Base-by-base conservation (phyloP, 2,329 filamentous ascomycete genomes). In the Pseudocercospora crystallina region DNA sequence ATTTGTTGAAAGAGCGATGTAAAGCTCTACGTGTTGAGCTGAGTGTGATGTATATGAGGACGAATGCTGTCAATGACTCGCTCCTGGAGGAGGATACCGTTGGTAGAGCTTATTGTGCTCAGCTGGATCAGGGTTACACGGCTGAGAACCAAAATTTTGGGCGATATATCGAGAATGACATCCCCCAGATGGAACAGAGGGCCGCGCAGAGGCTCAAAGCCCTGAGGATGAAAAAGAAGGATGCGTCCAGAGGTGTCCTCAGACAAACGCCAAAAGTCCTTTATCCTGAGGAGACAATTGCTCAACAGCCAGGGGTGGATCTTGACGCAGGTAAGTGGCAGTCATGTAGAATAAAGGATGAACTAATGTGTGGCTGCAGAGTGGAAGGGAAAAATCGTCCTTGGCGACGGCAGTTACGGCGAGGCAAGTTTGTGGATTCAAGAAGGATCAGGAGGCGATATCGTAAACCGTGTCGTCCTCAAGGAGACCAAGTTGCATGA, bases 381-480 rank as follows among this genome's bases (percentile, higher is more conserved):
- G 11, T 43, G 40, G 40, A 29, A 43, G 9, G 40, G 40, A 12
- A 4, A 5, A 14, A 8, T 43, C 13, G n/a, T 5, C 3, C 13
- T 43, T 3, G 40, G 40, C 26, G 17, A 11, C 4, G 40, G 40
- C 11, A 33, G 26, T 11, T 43, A 33, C 40, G 40, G 40, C 2
- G 8, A 8, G 15, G 40, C 40, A 15, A 14, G 34, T 10, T 17
- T 43, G 12, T 43, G 40, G 40, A 8, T 43, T 4, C 14, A 30
- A 33, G 34, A 29, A 15, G 8, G 34, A 12, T 5, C 29, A 13
- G 9, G 15, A 5, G 44, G 49, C 12, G 33, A 20, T 5, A 43
- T 52, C 10, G 31, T 34, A 8, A 40, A 52, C 38, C 44, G 49
- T 13, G 34, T 48, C 13, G 39, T 34, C 13, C 32, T 52, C 33